phyloP scores from a whole-genome alignment of 192 early-diverging fungal species.

The Podila epicladia region DNA sequence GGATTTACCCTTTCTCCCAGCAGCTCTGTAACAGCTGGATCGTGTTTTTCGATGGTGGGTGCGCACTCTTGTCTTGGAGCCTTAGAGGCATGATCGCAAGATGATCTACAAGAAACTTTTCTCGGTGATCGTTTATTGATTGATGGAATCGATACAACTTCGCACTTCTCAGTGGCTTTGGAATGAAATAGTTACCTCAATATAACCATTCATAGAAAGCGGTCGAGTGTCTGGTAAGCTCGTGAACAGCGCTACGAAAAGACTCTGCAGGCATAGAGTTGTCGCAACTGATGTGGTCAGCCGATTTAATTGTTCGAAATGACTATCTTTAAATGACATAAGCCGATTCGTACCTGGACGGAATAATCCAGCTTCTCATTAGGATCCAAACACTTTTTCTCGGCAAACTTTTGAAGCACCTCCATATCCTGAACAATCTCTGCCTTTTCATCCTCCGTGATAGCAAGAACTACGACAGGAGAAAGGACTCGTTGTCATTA shows the following conservation, averaged over 20 bases:
- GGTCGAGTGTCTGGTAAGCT: constrained; percentile 21
- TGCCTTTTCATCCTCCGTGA: constrained; percentile 32
- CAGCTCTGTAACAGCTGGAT: constrained; percentile 21
- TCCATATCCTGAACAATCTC: constrained; percentile 15
- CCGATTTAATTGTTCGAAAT: neutral
- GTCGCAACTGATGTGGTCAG: neutral
- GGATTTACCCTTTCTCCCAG: constrained; percentile 32
- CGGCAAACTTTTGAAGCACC: constrained; percentile 18
- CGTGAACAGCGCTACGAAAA: constrained; percentile 32
- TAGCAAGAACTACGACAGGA: constrained; percentile 2
- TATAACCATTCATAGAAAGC: constrained; percentile 19
- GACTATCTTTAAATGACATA: neutral
- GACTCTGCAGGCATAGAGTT: constrained; percentile 3
- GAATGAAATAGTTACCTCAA: constrained; percentile 17
- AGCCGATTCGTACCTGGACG: constrained; percentile 17
- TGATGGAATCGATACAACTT: neutral
- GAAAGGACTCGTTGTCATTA: neutral
- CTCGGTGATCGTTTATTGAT: neutral
- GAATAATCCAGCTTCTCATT: constrained; percentile 2
- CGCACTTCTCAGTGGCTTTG: no score
- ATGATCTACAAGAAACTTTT: constrained; percentile 43
- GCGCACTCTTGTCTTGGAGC: neutral
- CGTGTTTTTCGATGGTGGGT: constrained; percentile 10
- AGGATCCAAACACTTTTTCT: constrained; percentile 16
- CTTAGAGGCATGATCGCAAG: constrained; percentile 19